phyloP scores from a whole-genome alignment of 2,329 filamentous ascomycete genomes.

The Ceratocystis papillata region DNA sequence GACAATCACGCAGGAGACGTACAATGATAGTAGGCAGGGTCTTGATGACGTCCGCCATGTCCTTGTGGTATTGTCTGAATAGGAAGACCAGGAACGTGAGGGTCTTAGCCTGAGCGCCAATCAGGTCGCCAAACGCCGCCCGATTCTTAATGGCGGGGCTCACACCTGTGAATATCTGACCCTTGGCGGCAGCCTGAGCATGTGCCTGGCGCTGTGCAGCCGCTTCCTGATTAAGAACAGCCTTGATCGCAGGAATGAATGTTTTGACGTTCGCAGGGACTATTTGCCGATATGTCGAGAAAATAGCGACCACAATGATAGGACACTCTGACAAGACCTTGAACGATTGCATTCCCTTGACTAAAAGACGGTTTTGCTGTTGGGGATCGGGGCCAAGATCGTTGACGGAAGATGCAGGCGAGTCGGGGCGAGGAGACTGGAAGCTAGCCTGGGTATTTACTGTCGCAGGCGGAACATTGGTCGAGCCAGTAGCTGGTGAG shows the following conservation, averaged over 20 bases:
- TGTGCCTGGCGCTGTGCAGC: constrained; percentile 90
- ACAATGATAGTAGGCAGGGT: constrained; percentile 83
- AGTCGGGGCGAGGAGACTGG: constrained; percentile 80
- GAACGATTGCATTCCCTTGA: constrained; percentile 97
- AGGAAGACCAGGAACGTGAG: constrained; percentile 98
- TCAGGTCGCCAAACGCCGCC: constrained; percentile 91
- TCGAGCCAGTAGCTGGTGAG: constrained; percentile 46
- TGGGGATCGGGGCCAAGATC: constrained; percentile 74
- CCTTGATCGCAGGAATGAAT: constrained; percentile 90
- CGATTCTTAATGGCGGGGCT: constrained; percentile 89
- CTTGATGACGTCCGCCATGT: constrained; percentile 77
- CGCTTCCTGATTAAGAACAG: constrained; percentile 76
- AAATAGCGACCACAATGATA: constrained; percentile 96
- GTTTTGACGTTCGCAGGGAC: constrained; percentile 77
- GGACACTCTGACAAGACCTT: constrained; percentile 96
- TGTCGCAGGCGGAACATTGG: constrained; percentile 48
- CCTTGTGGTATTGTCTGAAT: constrained; percentile 73
- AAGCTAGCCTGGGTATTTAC: constrained; percentile 55
- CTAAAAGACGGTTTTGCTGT: constrained; percentile 66
- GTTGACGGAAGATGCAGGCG: constrained; percentile 69
- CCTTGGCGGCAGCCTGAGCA: constrained; percentile 65
- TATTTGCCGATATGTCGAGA: constrained; percentile 76
- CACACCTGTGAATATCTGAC: constrained; percentile 81
- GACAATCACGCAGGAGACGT: constrained; percentile 82
- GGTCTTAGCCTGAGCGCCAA: constrained; percentile 95